Percentiles rank a stretch among this genome's conserved stretches.
Conservation (phyloP, 139 green algal genomes). For the Pleodorina starrii region DNA sequence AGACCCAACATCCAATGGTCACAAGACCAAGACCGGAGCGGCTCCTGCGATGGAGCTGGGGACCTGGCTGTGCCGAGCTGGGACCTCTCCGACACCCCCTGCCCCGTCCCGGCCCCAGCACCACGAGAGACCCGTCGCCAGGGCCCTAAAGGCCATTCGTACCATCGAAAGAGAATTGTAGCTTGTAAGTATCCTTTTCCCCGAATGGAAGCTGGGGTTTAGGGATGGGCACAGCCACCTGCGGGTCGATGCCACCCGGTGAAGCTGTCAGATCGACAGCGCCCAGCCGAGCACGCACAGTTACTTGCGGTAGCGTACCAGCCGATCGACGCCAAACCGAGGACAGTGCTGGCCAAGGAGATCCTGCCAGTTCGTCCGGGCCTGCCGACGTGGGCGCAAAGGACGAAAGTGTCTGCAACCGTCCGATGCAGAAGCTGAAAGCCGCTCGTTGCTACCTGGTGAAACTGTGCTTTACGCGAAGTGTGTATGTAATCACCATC, state of each 20-base stretch:
- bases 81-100: no score
- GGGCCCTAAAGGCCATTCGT: not conserved
- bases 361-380: slow-evolving; percentile 66
- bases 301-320: slow-evolving; percentile 16
- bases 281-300: not conserved
- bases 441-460: slow-evolving; percentile 1
- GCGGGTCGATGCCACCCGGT: not conserved
- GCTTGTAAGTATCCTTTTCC: slow-evolving; percentile 62
- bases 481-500: slow-evolving; percentile 62
- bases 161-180: slow-evolving; percentile 72
- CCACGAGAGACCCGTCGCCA: not conserved
- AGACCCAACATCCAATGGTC: no score
- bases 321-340: slow-evolving; percentile 51
- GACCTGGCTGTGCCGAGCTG: no score
- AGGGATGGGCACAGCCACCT: slow-evolving; percentile 61
- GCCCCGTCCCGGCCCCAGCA: no score
- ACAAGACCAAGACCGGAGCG: no score
- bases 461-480: slow-evolving; percentile 60
- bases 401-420: not conserved
- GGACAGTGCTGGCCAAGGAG: slow-evolving; percentile 61
- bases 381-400: not conserved
- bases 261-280: slow-evolving; percentile 7
- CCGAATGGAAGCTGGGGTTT: slow-evolving; percentile 50
- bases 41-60: no score
- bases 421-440: not conserved